Evolutionary conservation across 1,139 yeast species (phyloP).

Genomic region (Protomyces arabidopsidicola): DNA sequence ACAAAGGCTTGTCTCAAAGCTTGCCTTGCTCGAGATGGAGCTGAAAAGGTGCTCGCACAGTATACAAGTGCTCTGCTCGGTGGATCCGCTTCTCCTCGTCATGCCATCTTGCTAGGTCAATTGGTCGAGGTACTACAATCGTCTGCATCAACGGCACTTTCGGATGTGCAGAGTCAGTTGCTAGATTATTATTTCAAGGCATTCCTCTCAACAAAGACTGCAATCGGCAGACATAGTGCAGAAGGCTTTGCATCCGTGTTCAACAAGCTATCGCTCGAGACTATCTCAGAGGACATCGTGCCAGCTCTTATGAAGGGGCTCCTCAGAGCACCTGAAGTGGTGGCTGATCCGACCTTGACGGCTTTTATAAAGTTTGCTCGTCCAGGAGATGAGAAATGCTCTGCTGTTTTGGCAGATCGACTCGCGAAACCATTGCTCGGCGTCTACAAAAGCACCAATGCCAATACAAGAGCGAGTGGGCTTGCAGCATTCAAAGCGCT

Average conservation of each 20-base stretch:
- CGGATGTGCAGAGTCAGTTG: neutral
- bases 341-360: slow-evolving; percentile 54
- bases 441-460: slow-evolving; percentile 69
- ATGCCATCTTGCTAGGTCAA: slow-evolving; percentile 9
- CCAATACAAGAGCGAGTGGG: slow-evolving; percentile 55
- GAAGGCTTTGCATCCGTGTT: slow-evolving; percentile 10
- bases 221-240: neutral
- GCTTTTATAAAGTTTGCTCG: slow-evolving; percentile 46
- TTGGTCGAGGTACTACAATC: neutral
- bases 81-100: neutral
- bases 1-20: neutral
- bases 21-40: neutral
- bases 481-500: slow-evolving; percentile 42
- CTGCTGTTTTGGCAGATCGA: slow-evolving; percentile 47
- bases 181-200: neutral
- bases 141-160: neutral
- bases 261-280: slow-evolving; percentile 33
- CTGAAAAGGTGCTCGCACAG: neutral
- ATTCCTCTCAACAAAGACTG: slow-evolving; percentile 6
- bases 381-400: slow-evolving; percentile 41
- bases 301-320: slow-evolving; percentile 72
- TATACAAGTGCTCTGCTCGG: neutral
- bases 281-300: slow-evolving; percentile 45
- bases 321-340: slow-evolving; percentile 73
- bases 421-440: slow-evolving; percentile 57